phyloP scores from a whole-genome alignment of 768 basidiomycete species.

The Leccinum ochraceum region DNA sequence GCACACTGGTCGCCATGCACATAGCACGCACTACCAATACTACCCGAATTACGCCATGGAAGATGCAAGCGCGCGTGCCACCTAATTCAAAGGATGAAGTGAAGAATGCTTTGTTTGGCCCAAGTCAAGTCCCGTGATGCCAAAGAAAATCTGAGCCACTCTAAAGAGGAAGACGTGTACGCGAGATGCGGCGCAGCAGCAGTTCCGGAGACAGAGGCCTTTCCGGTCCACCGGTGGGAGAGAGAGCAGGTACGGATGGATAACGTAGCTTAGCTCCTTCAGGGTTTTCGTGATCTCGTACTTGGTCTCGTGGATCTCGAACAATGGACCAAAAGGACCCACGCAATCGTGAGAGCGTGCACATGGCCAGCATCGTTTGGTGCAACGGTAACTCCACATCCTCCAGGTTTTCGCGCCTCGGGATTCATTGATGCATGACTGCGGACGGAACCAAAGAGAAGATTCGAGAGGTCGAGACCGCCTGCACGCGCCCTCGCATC shows the following conservation, averaged over 20 bases:
- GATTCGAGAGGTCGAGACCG: conserved; percentile 6
- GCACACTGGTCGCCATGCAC: not conserved
- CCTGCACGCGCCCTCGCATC: not conserved
- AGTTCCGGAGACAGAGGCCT: conserved; percentile 4
- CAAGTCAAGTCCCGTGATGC: not conserved
- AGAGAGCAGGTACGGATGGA: conserved; percentile 6
- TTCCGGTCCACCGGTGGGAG: not conserved
- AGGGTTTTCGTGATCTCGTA: conserved; percentile 31
- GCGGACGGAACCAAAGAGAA: conserved; percentile 1
- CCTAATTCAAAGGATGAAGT: not conserved
- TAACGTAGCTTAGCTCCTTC: conserved; percentile 35
- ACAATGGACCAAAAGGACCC: not conserved
- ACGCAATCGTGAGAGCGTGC: conserved; percentile 7
- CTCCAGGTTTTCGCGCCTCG: not conserved
- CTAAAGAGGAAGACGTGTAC: conserved; percentile 2
- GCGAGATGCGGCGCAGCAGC: not conserved
- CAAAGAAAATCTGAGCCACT: not conserved
- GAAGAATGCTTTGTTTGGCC: not conserved
- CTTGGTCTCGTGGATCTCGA: conserved; percentile 24
- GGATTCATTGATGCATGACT: not conserved
- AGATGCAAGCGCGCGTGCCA: conserved; percentile 3
- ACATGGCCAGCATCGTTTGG: conserved; percentile 1
- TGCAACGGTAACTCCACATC: conserved; percentile 11
- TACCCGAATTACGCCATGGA: not conserved
- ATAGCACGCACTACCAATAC: not conserved